Conservation (phyloP, 495 filamentous ascomycete species). For the Penicillium alfredii region DNA sequence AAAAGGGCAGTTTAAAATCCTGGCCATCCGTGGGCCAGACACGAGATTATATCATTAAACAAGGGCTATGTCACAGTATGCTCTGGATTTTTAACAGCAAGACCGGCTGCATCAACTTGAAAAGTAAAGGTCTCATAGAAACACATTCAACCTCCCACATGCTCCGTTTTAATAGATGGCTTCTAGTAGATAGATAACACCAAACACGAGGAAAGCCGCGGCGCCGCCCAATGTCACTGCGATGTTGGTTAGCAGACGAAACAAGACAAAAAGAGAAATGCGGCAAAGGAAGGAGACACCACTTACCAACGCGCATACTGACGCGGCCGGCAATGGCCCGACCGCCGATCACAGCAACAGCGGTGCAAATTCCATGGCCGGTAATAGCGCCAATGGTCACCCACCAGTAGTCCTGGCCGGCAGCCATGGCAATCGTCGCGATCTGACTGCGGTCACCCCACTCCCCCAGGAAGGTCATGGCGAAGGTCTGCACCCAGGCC, state of each 20-base stretch:
- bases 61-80: conserved; percentile 15
- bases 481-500: conserved; percentile 97
- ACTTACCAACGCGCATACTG: conserved; percentile 94
- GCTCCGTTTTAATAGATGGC: conserved; percentile 50
- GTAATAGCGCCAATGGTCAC: conserved; percentile 84
- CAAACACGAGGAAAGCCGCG: conserved; percentile 84
- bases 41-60: conserved; percentile 23
- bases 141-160: conserved; percentile 12
- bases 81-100: conserved; percentile 16
- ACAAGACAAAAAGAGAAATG: conserved; percentile 20
- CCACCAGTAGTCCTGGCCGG: conserved; percentile 98
- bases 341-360: conserved; percentile 88
- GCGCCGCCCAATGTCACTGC: conserved; percentile 92
- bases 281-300: too few relatives aligned
- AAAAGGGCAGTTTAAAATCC: background rate
- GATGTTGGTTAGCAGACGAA: conserved; percentile 12
- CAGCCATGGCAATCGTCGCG: conserved; percentile 98
- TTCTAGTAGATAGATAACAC: conserved; percentile 83
- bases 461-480: conserved; percentile 97
- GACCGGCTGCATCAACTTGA: conserved; percentile 8
- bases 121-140: conserved; percentile 1
- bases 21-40: conserved; percentile 9
- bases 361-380: conserved; percentile 86
- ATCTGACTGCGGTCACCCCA: conserved; percentile 98
- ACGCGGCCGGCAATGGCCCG: conserved; percentile 88